Base-by-base conservation (phyloP, 805 yeast genomes). In the Saccharomycopsis selenospora region DNA sequence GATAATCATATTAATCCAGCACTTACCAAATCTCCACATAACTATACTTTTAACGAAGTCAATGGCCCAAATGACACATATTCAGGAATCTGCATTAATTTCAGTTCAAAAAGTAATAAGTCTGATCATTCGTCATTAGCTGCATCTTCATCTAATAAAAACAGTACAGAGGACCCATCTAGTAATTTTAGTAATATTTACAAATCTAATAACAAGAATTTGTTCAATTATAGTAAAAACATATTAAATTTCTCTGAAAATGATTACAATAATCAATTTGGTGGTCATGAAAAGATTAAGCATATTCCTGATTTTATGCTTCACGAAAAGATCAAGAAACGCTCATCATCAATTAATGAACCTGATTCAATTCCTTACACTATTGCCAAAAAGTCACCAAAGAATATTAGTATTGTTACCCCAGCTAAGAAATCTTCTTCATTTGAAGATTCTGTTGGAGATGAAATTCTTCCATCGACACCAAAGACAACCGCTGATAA, bases 281-380 rank as follows among this genome's bases (percentile, higher is more conserved):
- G 55, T n/a, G 55, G 55, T 3, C 55, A 51, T 29, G 27, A 42
- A 6, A 51, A 51, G 22, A 25, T 49, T n/a, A 42, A 43, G 23
- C 38, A 48, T 10, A 48, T 51, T 24, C 52, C 55, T 11, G 20
- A 36, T 10, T 51, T 48, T 24, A 41, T 51, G 26, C 26, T 20
- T 38, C 27, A 26, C 28, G 28, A 33, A 23, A 26, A 28, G 8
- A 40, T 7, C 2, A 22, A 43, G 40, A 17, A 10, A n/a, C n/a
- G n/a, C n/a, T n/a, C n/a, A n/a, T n/a, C n/a, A n/a, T n/a, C n/a
- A n/a, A n/a, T n/a, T n/a, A n/a, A n/a, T n/a, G n/a, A n/a, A n/a
- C n/a, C n/a, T n/a, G n/a, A n/a, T n/a, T n/a, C n/a, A n/a, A n/a
- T 7, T 7, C 29, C 29, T 7, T 27, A 7, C 10, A 7, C 29